Evolutionary conservation across 2,329 filamentous ascomycete species (phyloP).

Genomic region (Raffaelea arxii): DNA sequence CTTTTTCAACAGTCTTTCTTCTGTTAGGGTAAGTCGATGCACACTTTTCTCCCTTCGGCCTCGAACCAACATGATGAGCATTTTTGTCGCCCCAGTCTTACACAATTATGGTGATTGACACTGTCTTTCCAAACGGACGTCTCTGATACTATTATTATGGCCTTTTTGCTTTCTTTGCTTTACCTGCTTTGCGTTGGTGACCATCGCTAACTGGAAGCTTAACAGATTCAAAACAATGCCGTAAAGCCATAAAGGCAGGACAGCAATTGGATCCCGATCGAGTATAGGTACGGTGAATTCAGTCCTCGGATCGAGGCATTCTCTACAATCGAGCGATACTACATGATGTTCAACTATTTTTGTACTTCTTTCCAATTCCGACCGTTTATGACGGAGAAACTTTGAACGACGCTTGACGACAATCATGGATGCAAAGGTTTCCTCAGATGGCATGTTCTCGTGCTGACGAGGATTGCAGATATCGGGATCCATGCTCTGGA

Average conservation of each 20-base stretch:
- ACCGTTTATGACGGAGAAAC: slow-evolving; percentile 20
- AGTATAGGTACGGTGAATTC: too few species aligned
- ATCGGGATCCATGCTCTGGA: too few species aligned
- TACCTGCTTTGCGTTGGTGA: too few species aligned
- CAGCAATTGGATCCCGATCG: too few species aligned
- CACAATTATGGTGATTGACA: slow-evolving; percentile 45
- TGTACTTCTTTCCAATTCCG: slow-evolving; percentile 39
- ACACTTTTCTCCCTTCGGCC: neutral
- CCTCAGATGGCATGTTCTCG: too few species aligned
- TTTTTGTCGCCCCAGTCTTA: slow-evolving; percentile 52
- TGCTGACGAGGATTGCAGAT: too few species aligned
- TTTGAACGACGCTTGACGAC: slow-evolving; percentile 1
- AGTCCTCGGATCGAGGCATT: too few species aligned
- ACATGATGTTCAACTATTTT: slow-evolving; percentile 32
- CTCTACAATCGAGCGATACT: slow-evolving; percentile 10
- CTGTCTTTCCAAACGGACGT: slow-evolving; percentile 40
- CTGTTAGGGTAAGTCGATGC: neutral
- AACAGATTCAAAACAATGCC: too few species aligned
- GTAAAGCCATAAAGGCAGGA: too few species aligned
- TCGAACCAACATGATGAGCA: slow-evolving; percentile 39
- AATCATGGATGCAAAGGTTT: neutral
- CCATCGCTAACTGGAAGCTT: too few species aligned
- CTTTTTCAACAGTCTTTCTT: neutral
- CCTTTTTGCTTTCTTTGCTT: neutral
- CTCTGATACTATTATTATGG: slow-evolving; percentile 22